These are phyloP conservation scores for Neurospora sp. DNA, from an alignment of 495 filamentous ascomycete genomes.

Conservation along the genomic window DNA sequence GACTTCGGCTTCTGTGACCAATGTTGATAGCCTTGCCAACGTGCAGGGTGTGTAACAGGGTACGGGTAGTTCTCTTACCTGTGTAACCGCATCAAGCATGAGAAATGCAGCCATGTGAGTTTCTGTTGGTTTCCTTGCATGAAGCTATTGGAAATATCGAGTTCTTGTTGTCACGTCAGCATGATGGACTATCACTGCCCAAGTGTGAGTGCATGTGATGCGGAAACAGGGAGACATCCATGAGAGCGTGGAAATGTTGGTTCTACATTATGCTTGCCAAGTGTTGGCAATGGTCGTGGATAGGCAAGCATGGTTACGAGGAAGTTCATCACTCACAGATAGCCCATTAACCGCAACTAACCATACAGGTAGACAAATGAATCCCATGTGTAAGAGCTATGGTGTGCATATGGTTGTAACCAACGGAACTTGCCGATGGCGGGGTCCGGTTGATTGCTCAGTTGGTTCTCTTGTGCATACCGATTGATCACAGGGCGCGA, in stretches of 20 bases:
- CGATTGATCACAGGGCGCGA: too few species aligned
- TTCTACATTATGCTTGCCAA: not conserved
- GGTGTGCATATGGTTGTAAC: not conserved
- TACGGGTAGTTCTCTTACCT: not conserved
- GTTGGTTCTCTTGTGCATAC: not conserved
- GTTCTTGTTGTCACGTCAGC: not conserved
- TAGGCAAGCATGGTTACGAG: not conserved
- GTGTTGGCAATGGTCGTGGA: not conserved
- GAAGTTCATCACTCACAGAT: not conserved
- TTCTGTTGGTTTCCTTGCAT: not conserved
- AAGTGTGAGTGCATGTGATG: not conserved
- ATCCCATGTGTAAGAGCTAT: not conserved
- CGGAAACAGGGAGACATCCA: not conserved
- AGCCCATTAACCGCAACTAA: too few species aligned
- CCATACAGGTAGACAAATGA: too few species aligned
- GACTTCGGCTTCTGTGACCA: not conserved
- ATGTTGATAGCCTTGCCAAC: not conserved
- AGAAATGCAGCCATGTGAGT: not conserved
- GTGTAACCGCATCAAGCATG: not conserved
- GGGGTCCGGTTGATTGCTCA: not conserved
- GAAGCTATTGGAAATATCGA: not conserved
- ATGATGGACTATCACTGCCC: not conserved
- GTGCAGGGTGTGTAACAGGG: not conserved
- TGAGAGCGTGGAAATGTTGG: not conserved
- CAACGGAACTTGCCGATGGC: not conserved